phyloP scores from a whole-genome alignment of 164 flowering plant genomes.

The Amborella trichopoda region DNA sequence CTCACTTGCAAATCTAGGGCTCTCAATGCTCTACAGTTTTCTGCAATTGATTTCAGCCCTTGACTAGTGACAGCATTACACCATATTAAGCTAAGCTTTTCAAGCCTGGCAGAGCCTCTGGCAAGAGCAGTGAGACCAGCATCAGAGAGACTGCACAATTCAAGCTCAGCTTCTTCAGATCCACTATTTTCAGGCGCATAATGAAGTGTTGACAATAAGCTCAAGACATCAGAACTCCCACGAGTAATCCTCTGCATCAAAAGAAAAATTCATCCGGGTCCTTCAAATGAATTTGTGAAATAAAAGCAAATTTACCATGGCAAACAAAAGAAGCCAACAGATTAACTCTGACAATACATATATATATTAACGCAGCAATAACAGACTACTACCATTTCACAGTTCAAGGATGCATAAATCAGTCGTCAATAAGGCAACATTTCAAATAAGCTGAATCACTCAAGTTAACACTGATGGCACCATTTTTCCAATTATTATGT shows the following conservation, averaged over 20 bases:
- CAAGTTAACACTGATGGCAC: too few relatives aligned
- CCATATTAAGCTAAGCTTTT: slow-evolving; percentile 83
- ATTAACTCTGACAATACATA: too few relatives aligned
- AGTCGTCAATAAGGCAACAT: too few relatives aligned
- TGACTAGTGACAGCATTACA: slow-evolving; percentile 55
- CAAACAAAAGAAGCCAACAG: too few relatives aligned
- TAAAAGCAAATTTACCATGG: too few relatives aligned
- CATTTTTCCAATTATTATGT: too few relatives aligned
- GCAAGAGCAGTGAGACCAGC: slow-evolving; percentile 51
- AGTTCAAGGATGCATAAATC: too few relatives aligned
- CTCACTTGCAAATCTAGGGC: slow-evolving; percentile 88
- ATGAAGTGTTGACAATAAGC: slow-evolving; percentile 21
- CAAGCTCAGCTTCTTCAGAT: slow-evolving; percentile 22
- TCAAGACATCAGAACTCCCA: slow-evolving; percentile 6
- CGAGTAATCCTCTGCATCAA: slow-evolving; percentile 38
- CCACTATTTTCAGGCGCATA: slow-evolving; percentile 14
- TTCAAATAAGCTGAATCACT: too few relatives aligned
- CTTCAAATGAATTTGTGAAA: too few relatives aligned
- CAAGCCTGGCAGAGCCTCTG: slow-evolving; percentile 46
- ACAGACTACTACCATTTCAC: too few relatives aligned
- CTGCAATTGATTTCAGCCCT: slow-evolving; percentile 61
- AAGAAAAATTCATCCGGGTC: too few relatives aligned
- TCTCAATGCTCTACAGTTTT: slow-evolving; percentile 42
- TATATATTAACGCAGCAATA: too few relatives aligned
- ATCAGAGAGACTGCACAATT: slow-evolving; percentile 50